phyloP scores from a whole-genome alignment of 345 rosid genomes.

The Theobroma cacao region DNA sequence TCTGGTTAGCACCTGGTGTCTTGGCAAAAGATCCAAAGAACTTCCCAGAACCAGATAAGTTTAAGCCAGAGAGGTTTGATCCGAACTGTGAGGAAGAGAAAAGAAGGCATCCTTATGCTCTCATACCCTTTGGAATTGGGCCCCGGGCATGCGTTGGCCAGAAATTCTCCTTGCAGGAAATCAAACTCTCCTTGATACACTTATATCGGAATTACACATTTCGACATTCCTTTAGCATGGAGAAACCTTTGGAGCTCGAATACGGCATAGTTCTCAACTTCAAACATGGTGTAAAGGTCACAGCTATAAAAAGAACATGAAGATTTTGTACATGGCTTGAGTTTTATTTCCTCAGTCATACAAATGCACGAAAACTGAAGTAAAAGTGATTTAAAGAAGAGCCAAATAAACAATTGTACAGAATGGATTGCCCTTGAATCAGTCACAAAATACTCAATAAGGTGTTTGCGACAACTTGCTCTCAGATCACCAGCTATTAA shows the following conservation, averaged over 20 bases:
- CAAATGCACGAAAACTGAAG: neutral
- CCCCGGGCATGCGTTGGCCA: slow-evolving; percentile 88
- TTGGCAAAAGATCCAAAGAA: slow-evolving; percentile 84
- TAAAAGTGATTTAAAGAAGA: neutral
- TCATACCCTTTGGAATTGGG: slow-evolving; percentile 89
- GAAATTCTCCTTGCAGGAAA: slow-evolving; percentile 75
- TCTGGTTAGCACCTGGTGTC: slow-evolving; percentile 89
- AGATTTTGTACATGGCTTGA: neutral
- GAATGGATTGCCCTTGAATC: neutral
- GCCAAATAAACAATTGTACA: neutral
- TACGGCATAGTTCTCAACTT: slow-evolving; percentile 82
- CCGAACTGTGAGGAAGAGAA: slow-evolving; percentile 79
- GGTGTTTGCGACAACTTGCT: neutral
- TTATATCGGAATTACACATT: slow-evolving; percentile 61
- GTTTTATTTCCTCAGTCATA: neutral
- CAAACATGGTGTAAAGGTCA: slow-evolving; percentile 82
- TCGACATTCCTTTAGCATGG: slow-evolving; percentile 78
- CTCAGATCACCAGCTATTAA: neutral
- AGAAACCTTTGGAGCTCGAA: slow-evolving; percentile 71
- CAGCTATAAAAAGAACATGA: slow-evolving; percentile 48
- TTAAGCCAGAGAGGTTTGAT: slow-evolving; percentile 82
- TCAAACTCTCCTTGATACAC: slow-evolving; percentile 70
- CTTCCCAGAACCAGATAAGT: slow-evolving; percentile 83
- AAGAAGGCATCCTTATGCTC: slow-evolving; percentile 76
- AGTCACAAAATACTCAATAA: neutral